Conservation (phyloP, 176 grass and related monocot genomes). For the Hordeum marinum region DNA sequence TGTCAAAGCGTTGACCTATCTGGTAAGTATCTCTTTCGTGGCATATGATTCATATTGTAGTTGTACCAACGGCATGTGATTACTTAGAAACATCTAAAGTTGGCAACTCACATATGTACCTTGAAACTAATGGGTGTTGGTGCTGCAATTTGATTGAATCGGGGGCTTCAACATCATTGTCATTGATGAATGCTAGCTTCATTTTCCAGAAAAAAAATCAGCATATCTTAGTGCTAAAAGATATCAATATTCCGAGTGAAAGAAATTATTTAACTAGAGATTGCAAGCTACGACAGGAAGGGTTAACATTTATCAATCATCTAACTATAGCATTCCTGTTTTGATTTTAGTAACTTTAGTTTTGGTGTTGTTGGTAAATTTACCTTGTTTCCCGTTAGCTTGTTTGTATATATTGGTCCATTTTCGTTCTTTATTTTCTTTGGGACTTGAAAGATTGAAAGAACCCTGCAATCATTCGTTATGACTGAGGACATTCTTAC, state of each 20-base stretch:
- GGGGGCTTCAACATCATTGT: neutral
- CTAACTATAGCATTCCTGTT: neutral
- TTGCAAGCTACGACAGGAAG: neutral
- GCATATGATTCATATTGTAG: constrained; percentile 1
- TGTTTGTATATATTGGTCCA: neutral
- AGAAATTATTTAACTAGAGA: neutral
- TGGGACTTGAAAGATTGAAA: constrained; percentile 8
- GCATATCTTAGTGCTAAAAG: neutral
- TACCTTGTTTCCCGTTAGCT: neutral
- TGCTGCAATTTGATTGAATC: neutral
- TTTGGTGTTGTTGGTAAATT: neutral
- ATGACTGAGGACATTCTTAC: neutral
- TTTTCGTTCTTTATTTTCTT: neutral
- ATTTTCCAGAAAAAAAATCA: neutral
- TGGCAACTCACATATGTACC: neutral
- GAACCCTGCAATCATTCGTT: neutral
- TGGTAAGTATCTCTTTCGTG: constrained; percentile 39
- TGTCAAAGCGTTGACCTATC: constrained; percentile 84
- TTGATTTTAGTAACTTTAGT: neutral
- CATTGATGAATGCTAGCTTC: neutral
- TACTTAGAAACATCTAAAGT: neutral
- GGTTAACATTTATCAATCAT: neutral
- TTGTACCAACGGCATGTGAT: neutral
- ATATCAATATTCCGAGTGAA: neutral
- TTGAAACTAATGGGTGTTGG: neutral